These are phyloP conservation scores for Cairneyella variabilis DNA, from an alignment of 495 filamentous ascomycete species.

Conservation along the genomic window DNA sequence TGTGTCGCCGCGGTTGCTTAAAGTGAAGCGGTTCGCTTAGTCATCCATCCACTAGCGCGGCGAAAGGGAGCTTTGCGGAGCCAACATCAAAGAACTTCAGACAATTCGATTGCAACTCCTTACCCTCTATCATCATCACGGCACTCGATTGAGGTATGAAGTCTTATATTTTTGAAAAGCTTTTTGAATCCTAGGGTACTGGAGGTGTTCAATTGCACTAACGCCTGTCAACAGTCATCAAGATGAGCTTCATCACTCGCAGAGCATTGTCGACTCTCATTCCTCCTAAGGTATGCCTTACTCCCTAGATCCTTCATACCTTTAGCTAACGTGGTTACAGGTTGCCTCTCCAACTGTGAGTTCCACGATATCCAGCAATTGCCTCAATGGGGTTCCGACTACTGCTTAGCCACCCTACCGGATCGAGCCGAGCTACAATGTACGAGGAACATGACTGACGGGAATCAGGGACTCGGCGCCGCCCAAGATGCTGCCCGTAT, in stretches of 20 bases:
- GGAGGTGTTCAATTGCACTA: slow-evolving; percentile 20
- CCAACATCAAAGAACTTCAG: slow-evolving; percentile 8
- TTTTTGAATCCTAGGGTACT: neutral
- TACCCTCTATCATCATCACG: slow-evolving; percentile 17
- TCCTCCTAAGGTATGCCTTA: slow-evolving; percentile 80
- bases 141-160: slow-evolving; percentile 27
- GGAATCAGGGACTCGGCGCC: slow-evolving; percentile 76
- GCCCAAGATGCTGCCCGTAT: slow-evolving; percentile 93
- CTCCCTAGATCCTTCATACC: neutral
- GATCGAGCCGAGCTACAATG: neutral
- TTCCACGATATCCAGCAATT: slow-evolving; percentile 14
- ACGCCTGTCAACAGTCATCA: slow-evolving; percentile 38
- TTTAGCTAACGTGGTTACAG: slow-evolving; percentile 36
- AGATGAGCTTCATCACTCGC: slow-evolving; percentile 87
- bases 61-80: slow-evolving; percentile 13
- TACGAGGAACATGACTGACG: slow-evolving; percentile 27
- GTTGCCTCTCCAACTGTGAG: slow-evolving; percentile 93
- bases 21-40: too few species aligned
- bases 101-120: slow-evolving; percentile 2
- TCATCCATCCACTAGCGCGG: slow-evolving; percentile 4
- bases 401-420: neutral
- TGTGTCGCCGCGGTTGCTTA: slow-evolving; percentile 4
- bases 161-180: neutral
- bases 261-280: slow-evolving; percentile 96
- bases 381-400: neutral